phyloP scores from a whole-genome alignment of 2,329 filamentous ascomycete species.

The Laburnicola sp. region DNA sequence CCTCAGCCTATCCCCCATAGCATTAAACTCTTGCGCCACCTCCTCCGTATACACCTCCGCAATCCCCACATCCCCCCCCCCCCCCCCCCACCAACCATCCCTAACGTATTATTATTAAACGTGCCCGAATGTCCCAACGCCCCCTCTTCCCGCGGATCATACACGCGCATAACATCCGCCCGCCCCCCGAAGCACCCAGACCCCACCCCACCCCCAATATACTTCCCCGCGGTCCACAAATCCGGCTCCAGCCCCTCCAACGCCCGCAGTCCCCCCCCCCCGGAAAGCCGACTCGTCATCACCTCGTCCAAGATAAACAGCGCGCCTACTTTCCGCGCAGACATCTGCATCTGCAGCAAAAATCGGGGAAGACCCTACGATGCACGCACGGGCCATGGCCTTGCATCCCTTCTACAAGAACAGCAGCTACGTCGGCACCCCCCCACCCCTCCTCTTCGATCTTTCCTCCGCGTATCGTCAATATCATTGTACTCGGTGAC shows the following conservation, averaged over 20 bases:
- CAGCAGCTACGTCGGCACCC: constrained; percentile 64
- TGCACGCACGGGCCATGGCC: constrained; percentile 64
- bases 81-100: too few species aligned
- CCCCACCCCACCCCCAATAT: constrained; percentile 66
- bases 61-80: constrained; percentile 54
- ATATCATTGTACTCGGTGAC: constrained; percentile 66
- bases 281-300: constrained; percentile 28
- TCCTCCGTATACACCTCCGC: constrained; percentile 43
- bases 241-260: constrained; percentile 25
- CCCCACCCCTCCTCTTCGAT: constrained; percentile 45
- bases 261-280: constrained; percentile 26
- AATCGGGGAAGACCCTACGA: constrained; percentile 57
- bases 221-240: constrained; percentile 67
- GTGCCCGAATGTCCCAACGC: constrained; percentile 69
- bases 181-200: constrained; percentile 70
- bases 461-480: constrained; percentile 48
- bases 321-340: constrained; percentile 55
- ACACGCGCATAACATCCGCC: too few species aligned
- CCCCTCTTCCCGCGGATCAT: too few species aligned
- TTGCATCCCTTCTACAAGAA: constrained; percentile 69
- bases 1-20: constrained; percentile 37
- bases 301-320: constrained; percentile 71
- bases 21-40: constrained; percentile 33
- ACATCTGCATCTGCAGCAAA: constrained; percentile 54
- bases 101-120: constrained; percentile 69